phyloP scores from a whole-genome alignment of 306 rosid genomes.

The Canavalia gladiata region DNA sequence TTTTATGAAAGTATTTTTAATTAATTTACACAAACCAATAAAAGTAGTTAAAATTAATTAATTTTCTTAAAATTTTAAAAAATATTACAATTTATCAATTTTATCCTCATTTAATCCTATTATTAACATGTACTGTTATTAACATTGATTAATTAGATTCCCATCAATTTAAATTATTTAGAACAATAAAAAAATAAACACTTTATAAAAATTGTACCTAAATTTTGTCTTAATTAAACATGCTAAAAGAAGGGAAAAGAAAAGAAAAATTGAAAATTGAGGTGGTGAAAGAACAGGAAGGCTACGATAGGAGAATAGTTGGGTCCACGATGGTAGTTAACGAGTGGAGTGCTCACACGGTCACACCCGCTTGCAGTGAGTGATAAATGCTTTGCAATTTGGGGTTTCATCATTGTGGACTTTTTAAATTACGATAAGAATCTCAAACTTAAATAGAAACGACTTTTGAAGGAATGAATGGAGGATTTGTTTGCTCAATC shows the following conservation, averaged over 20 bases:
- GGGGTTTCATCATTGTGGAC: background rate
- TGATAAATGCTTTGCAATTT: slow-evolving; percentile 23
- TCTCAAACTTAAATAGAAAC: background rate
- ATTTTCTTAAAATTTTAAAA: too few species aligned
- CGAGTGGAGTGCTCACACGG: background rate
- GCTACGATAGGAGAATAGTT: background rate
- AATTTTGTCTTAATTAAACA: too few species aligned
- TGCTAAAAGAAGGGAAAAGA: background rate
- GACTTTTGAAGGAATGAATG: slow-evolving; percentile 4
- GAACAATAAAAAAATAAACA: too few species aligned
- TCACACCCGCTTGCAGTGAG: background rate
- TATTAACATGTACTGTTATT: too few species aligned
- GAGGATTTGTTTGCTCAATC: background rate
- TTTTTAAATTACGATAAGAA: background rate
- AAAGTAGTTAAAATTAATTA: too few species aligned
- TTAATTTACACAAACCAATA: too few species aligned
- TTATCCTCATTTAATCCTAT: too few species aligned
- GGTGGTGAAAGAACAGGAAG: background rate
- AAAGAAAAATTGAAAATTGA: background rate
- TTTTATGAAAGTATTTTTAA: too few species aligned
- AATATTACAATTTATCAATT: too few species aligned
- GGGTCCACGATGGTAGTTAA: background rate
- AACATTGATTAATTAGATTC: too few species aligned
- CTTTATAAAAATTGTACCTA: too few species aligned
- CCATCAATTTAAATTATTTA: too few species aligned